phyloP scores from a whole-genome alignment of 2,329 filamentous ascomycete species.

The Aspergillus sp. region DNA sequence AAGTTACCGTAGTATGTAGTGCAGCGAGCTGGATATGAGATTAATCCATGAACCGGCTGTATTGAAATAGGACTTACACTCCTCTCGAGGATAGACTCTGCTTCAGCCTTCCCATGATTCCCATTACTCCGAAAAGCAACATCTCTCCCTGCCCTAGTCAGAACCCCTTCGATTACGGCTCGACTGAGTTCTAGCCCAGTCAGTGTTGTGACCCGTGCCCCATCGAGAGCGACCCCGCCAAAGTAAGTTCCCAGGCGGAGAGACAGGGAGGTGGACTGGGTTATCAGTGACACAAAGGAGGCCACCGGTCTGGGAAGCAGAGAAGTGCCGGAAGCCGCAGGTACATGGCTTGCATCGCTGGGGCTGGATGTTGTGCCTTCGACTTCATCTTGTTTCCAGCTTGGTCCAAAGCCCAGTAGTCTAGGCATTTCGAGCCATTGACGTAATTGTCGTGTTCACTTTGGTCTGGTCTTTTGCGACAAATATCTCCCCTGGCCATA shows the following conservation, averaged over 20 bases:
- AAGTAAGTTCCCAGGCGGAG: constrained; percentile 50
- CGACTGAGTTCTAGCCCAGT: constrained; percentile 51
- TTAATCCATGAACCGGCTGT: constrained; percentile 16
- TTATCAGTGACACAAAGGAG: constrained; percentile 48
- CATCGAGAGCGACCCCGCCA: constrained; percentile 49
- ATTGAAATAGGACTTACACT: constrained; percentile 41
- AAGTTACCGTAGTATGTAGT: constrained; percentile 51
- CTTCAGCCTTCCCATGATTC: constrained; percentile 45
- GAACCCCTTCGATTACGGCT: constrained; percentile 49
- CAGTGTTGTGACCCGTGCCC: constrained; percentile 49
- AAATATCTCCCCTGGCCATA: constrained; percentile 13
- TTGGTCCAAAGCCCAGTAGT: constrained; percentile 23
- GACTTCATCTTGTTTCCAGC: constrained; percentile 18
- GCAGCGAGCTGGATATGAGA: constrained; percentile 42
- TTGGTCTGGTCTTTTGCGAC: constrained; percentile 2
- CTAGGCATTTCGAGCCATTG: constrained; percentile 26
- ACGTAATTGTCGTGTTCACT: constrained; percentile 10
- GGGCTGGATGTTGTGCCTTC: constrained; percentile 5
- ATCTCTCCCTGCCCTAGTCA: constrained; percentile 50
- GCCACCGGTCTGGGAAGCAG: constrained; percentile 50
- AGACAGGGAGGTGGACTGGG: constrained; percentile 51
- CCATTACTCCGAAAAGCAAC: constrained; percentile 54
- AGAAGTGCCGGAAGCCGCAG: constrained; percentile 38
- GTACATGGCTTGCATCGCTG: constrained; percentile 27
- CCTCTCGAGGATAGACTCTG: constrained; percentile 50